phyloP scores from a whole-genome alignment of 2,329 filamentous ascomycete genomes.

The Penicillium sp. region DNA sequence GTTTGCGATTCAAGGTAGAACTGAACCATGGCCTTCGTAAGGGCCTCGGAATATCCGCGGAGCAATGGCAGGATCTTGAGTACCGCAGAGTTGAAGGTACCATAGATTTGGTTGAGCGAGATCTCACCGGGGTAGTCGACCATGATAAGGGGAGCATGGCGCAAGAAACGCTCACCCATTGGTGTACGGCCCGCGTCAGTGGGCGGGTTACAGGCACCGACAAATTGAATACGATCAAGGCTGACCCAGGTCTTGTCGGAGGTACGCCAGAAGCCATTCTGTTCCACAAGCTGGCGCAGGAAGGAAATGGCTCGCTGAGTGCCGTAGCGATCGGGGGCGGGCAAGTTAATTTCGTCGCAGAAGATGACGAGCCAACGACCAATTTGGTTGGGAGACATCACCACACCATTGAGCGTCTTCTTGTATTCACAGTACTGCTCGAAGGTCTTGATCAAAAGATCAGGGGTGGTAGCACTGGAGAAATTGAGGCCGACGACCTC shows the following conservation, averaged over 20 bases:
- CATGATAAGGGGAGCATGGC: constrained; percentile 98
- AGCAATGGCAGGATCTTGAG: constrained; percentile 95
- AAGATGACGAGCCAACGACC: constrained; percentile 98
- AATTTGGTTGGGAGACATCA: constrained; percentile 94
- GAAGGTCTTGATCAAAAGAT: constrained; percentile 97
- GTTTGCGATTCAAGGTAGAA: constrained; percentile 95
- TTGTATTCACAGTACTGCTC: constrained; percentile 99
- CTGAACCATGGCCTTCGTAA: constrained; percentile 97
- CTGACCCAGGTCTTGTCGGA: constrained; percentile 98
- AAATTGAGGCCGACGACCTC: constrained; percentile 99
- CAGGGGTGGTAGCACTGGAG: constrained; percentile 96
- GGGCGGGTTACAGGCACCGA: constrained; percentile 97
- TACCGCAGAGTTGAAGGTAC: constrained; percentile 94
- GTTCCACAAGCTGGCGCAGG: constrained; percentile 94
- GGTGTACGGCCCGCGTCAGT: constrained; percentile 96
- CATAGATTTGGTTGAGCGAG: constrained; percentile 95
- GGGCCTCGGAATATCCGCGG: constrained; percentile 90
- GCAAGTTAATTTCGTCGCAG: constrained; percentile 99
- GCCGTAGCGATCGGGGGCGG: constrained; percentile 94
- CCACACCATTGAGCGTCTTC: constrained; percentile 95
- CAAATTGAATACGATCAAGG: constrained; percentile 96
- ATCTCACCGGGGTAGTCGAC: constrained; percentile 97
- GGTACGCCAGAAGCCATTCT: constrained; percentile 98
- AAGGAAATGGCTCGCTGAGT: constrained; percentile 98
- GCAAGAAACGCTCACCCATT: constrained; percentile 89